Conservation (phyloP, 371 early-diverging fungal genomes). For the Mucor sp. region DNA sequence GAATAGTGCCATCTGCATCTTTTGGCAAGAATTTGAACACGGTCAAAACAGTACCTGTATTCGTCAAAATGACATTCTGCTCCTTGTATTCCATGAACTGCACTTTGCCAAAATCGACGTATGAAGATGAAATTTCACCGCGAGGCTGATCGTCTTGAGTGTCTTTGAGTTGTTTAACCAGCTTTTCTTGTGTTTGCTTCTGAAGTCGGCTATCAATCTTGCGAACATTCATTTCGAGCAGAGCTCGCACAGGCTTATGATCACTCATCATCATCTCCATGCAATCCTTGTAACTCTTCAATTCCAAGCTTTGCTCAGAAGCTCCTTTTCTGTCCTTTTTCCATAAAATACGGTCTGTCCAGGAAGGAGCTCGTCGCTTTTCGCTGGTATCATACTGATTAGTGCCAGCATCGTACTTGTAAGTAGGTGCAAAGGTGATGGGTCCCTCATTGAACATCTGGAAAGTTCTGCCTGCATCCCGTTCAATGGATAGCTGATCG, state of each 20-base stretch:
- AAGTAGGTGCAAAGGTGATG: conserved; percentile 88
- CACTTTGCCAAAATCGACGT: conserved; percentile 81
- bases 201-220: conserved; percentile 60
- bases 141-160: conserved; percentile 85
- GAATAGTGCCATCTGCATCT: conserved; percentile 46
- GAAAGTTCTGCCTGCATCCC: conserved; percentile 64
- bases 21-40: conserved; percentile 75
- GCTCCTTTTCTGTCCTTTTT: conserved; percentile 47
- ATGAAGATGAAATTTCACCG: conserved; percentile 61
- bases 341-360: conserved; percentile 95
- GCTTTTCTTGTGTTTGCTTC: conserved; percentile 51
- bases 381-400: conserved; percentile 84
- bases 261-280: conserved; percentile 79
- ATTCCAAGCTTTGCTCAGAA: conserved; percentile 32
- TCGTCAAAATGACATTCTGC: conserved; percentile 62
- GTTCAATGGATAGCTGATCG: conserved; percentile 64
- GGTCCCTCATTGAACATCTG: conserved; percentile 80
- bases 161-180: conserved; percentile 74
- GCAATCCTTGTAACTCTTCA: conserved; percentile 57
- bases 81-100: conserved; percentile 64
- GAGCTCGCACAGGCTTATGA: conserved; percentile 91
- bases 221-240: conserved; percentile 59
- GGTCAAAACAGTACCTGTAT: conserved; percentile 77
- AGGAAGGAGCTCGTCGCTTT: conserved; percentile 87
- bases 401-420: conserved; percentile 87